Conservation (phyloP, 2,329 filamentous ascomycete genomes). For the Botryotinia narcissicola region DNA sequence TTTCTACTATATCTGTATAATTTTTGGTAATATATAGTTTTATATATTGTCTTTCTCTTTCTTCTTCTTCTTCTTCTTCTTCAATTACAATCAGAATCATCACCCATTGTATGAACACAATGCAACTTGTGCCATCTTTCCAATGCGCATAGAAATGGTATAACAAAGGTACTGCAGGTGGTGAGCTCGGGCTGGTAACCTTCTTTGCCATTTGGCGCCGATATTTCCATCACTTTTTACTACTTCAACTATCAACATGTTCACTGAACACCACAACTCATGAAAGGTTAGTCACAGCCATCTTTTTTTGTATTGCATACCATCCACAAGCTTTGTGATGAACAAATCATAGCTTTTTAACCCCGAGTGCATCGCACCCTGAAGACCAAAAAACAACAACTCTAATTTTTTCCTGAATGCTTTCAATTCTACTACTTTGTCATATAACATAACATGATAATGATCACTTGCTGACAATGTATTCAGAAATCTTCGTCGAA, state of each 20-base stretch:
- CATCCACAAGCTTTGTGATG: conserved; percentile 37
- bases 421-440: conserved; percentile 39
- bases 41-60: no score
- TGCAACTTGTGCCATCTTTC: no score
- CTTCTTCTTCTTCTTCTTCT: no score
- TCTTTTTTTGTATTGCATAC: conserved; percentile 15
- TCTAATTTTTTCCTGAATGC: conserved; percentile 45
- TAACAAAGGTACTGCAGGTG: neutral
- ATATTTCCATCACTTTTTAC: neutral
- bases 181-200: neutral
- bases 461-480: conserved; percentile 51
- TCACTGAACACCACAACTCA: neutral
- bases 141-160: neutral
- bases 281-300: conserved; percentile 31
- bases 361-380: conserved; percentile 40
- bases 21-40: no score
- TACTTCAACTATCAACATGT: neutral
- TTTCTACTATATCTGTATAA: no score
- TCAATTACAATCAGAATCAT: neutral
- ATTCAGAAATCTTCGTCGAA: conserved; percentile 42
- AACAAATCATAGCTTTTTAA: conserved; percentile 42
- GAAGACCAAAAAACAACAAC: conserved; percentile 42
- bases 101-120: neutral
- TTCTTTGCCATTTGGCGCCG: neutral
- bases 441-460: conserved; percentile 42